Conservation (phyloP, 306 rosid species). For the Castanea sativa region DNA sequence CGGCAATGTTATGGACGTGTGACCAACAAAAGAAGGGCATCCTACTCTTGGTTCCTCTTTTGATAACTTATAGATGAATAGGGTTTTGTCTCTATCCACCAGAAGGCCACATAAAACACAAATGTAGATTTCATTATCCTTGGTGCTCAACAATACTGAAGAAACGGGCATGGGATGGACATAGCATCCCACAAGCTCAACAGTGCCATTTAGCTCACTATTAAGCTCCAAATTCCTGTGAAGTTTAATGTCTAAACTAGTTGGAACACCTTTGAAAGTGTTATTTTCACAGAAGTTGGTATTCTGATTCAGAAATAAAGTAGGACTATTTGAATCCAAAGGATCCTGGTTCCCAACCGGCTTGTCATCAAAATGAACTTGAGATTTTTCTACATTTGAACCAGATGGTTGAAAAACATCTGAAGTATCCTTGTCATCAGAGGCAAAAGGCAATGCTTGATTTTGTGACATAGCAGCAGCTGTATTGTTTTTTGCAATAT, state of each 20-base stretch:
- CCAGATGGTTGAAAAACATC: constrained; percentile 22
- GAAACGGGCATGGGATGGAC: constrained; percentile 70
- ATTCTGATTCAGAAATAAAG: constrained; percentile 31
- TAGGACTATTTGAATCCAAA: constrained; percentile 15
- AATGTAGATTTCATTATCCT: constrained; percentile 51
- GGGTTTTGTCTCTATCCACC: constrained; percentile 43
- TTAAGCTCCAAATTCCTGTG: constrained; percentile 29
- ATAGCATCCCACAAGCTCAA: constrained; percentile 73
- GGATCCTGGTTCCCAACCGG: constrained; percentile 33
- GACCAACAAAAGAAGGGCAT: constrained; percentile 64
- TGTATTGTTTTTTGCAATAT: constrained; percentile 2
- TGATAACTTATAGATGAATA: constrained; percentile 62
- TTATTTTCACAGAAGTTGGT: constrained; percentile 23
- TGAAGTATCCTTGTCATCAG: constrained; percentile 9
- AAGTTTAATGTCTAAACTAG: constrained; percentile 33
- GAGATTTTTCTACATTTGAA: constrained; percentile 34
- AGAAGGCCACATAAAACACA: constrained; percentile 63
- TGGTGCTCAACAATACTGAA: constrained; percentile 46
- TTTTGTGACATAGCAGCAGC: constrained; percentile 24
- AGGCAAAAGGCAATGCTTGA: constrained; percentile 17
- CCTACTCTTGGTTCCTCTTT: constrained; percentile 52
- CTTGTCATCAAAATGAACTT: constrained; percentile 30
- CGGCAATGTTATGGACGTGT: constrained; percentile 57
- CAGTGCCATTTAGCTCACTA: constrained; percentile 37
- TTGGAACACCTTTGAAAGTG: constrained; percentile 35